Evolutionary conservation across 805 yeast species (phyloP), one percentile per base, ranked within the genome.

Genomic region (Spathaspora sp.): DNA sequence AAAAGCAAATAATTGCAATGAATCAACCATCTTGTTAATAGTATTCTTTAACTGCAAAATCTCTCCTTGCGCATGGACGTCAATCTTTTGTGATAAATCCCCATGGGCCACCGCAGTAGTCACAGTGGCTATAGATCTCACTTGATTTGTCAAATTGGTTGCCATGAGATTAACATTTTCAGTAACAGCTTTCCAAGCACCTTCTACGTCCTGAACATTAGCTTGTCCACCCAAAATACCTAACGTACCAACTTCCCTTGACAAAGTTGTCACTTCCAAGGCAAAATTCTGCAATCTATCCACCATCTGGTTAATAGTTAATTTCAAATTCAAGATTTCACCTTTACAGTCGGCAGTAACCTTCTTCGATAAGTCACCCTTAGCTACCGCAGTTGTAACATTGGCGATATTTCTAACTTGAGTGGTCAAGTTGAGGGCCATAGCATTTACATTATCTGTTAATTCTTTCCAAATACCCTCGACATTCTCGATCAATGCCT

Each of bases 51-150:
- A 79, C 55, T 91, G 94, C 59, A 89, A 76, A 59, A 89, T 89
- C 64, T 89, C 96, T 49, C 96, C 96, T 65, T 89, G 93, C 9
- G 96, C 96, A 60, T 85, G 93, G 23, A 89, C 96, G 55, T 82
- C 89, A 68, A 89, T 89, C 68, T 89, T 89, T 62, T 86, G 92
- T 3, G 88, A 82, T 57, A 89, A 76, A 64, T 89, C 96, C 61
- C 96, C 96, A 66, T 87, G 87, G 1, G 96, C 96, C 44, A 89
- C 96, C 2, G 96, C 96, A 3, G 96, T 87, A 1, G 96, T 90
- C 52, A 89, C 96, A 11, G 91, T 87, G 4, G 96, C 96, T 59
- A 89, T 89, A 16, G 90, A 83, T 68, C 96, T 79, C 58, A 89
- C 96, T 70, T 89, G 96, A 54, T 87, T 88, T 1, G 79, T 75